Percentiles rank a stretch among this genome's conserved stretches.
Conservation (phyloP, 805 yeast species). For the Starmerella etchellsii region DNA sequence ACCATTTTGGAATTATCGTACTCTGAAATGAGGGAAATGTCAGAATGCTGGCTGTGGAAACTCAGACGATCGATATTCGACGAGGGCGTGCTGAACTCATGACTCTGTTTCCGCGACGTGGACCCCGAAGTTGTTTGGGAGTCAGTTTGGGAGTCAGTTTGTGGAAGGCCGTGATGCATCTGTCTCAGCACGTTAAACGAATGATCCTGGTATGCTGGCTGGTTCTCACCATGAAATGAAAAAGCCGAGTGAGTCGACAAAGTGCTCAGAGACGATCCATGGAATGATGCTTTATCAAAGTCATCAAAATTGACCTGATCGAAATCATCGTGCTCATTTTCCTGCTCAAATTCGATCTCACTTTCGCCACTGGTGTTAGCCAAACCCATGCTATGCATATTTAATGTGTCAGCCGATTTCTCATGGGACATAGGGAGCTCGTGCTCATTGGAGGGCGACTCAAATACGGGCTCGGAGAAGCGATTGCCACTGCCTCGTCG, state of each 20-base stretch:
- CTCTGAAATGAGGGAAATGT: slow-evolving; percentile 22
- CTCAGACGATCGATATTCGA: too few relatives aligned
- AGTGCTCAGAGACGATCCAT: slow-evolving; percentile 16
- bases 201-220: too few relatives aligned
- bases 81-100: too few relatives aligned
- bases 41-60: background rate
- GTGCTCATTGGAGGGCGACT: background rate
- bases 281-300: slow-evolving; percentile 13
- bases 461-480: too few relatives aligned
- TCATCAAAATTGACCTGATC: slow-evolving; percentile 7
- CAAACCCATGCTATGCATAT: slow-evolving; percentile 10
- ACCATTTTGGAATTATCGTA: slow-evolving; percentile 22
- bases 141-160: too few relatives aligned
- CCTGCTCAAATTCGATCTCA: slow-evolving; percentile 3
- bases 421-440: slow-evolving; percentile 9
- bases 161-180: too few relatives aligned
- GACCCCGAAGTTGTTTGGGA: too few relatives aligned
- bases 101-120: too few relatives aligned
- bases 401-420: slow-evolving; percentile 12
- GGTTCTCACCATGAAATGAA: slow-evolving; percentile 8
- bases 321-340: slow-evolving; percentile 1
- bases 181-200: too few relatives aligned
- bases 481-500: background rate
- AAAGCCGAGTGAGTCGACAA: slow-evolving; percentile 10
- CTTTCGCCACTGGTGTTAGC: slow-evolving; percentile 15